phyloP scores from a whole-genome alignment of 2,329 filamentous ascomycete genomes.

The Sporothrix globosa region DNA sequence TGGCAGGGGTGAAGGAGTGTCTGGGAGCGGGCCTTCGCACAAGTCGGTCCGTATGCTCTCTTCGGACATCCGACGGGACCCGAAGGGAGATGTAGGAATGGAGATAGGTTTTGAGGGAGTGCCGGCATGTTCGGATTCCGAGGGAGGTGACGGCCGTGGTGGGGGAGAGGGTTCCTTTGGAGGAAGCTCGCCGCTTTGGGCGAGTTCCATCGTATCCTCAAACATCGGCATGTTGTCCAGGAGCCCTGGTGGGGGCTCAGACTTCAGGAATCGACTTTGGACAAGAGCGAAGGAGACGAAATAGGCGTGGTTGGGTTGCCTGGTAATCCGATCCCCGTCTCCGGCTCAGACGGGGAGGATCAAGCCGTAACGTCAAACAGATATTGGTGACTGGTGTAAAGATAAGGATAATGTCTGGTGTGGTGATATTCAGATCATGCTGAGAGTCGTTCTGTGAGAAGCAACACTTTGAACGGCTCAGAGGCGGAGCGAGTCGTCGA shows the following conservation, averaged over 20 bases:
- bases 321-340: conserved; percentile 17
- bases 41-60: conserved; percentile 65
- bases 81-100: conserved; percentile 32
- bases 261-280: background rate
- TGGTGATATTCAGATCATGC: conserved; percentile 6
- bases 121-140: background rate
- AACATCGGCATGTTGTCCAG: conserved; percentile 59
- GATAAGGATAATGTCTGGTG: background rate
- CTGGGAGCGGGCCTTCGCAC: conserved; percentile 60
- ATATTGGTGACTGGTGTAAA: too few species aligned
- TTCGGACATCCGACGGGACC: conserved; percentile 54
- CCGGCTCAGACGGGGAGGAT: conserved; percentile 26
- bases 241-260: background rate
- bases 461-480: background rate
- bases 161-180: conserved; percentile 31
- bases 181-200: conserved; percentile 28
- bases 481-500: background rate
- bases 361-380: background rate
- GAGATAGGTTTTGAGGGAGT: conserved; percentile 37
- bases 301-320: background rate
- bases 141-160: conserved; percentile 1
- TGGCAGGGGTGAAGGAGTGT: conserved; percentile 43
- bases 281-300: background rate
- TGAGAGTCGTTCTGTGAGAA: background rate
- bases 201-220: conserved; percentile 54